Base-by-base conservation (phyloP, 2,329 filamentous ascomycete genomes). In the Fusarium redolens region DNA sequence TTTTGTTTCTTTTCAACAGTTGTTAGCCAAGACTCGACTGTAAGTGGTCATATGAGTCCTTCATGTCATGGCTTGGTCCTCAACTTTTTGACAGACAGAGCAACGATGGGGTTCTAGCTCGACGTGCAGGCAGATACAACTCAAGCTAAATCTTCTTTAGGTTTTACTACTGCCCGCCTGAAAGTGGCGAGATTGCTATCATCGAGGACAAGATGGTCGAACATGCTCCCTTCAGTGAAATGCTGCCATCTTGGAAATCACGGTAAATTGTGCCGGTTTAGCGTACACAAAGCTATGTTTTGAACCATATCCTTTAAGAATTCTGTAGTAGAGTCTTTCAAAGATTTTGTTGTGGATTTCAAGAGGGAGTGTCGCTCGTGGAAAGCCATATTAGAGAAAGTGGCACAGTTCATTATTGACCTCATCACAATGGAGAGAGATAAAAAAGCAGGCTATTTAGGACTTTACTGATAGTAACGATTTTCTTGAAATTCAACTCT, bases 141-240 rank as follows among this genome's bases (percentile, higher is more conserved):
- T 20, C n/a, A 25, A n/a, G 7, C 13, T 17, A 9, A 55, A 43
- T 17, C 17, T 15, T 17, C 4, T 17, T 45, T 15, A 17, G 5
- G 5, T 2, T 17, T 22, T 25, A 2, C 9, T 25, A 20, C 3
- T 31, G 4, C 22, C 9, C 8, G 6, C 8, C 7, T 22, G 17
- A n/a, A 17, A 11, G 1, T 35, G 14, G 25, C 12, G 14, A n/a
- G 11, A 9, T 33, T 6, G 15, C 20, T 44, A 10, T 25, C 30
- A 11, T 22, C n/a, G 13, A 44, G 50, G 22, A 61, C 50, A 37
- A 61, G 20, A 31, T 56, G 20, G 30, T 7, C 30, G 25, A 56
- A 13, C 33, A 20, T 56, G 25, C 33, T 57, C 14, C 30, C 14
- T 22, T 61, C 22, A 8, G 41, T 30, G n/a, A 52, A 56, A 37